Evolutionary conservation across 2,329 filamentous ascomycete genomes (phyloP).

Genomic region (Fusarium marasasianum): DNA sequence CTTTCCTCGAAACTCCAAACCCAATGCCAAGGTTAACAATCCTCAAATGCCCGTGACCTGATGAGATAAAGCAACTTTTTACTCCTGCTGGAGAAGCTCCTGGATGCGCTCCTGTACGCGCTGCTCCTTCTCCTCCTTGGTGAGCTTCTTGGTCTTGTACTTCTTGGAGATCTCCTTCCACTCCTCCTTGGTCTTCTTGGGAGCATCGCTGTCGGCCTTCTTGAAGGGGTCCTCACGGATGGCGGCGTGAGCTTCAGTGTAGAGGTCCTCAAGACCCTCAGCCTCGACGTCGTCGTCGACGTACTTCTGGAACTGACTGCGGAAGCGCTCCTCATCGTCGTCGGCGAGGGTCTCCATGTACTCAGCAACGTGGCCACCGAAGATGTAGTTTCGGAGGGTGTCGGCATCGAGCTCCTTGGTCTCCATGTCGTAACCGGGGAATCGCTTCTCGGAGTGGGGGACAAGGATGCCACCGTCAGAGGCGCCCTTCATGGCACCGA

Average conservation of each 20-base stretch:
- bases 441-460: slow-evolving; percentile 99
- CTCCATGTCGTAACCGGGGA: slow-evolving; percentile 98
- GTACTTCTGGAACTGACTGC: slow-evolving; percentile 97
- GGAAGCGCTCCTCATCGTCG: slow-evolving; percentile 99
- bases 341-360: slow-evolving; percentile 99
- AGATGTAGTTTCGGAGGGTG: slow-evolving; percentile 99
- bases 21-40: slow-evolving; percentile 48
- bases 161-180: slow-evolving; percentile 97
- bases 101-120: slow-evolving; percentile 92
- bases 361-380: slow-evolving; percentile 96
- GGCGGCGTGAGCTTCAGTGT: slow-evolving; percentile 91
- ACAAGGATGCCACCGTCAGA: slow-evolving; percentile 97
- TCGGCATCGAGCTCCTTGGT: slow-evolving; percentile 97
- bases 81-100: slow-evolving; percentile 70
- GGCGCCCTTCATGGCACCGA: slow-evolving; percentile 99
- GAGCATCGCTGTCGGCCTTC: slow-evolving; percentile 77
- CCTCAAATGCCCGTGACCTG: slow-evolving; percentile 40
- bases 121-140: slow-evolving; percentile 83
- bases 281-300: slow-evolving; percentile 97
- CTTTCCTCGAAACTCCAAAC: slow-evolving; percentile 52
- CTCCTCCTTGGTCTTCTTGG: slow-evolving; percentile 97
- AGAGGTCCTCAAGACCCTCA: slow-evolving; percentile 96
- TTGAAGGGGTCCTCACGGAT: slow-evolving; percentile 99
- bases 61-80: slow-evolving; percentile 43
- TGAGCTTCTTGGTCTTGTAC: slow-evolving; percentile 80